phyloP scores from a whole-genome alignment of 306 rosid species.

The Medicago lupulina region DNA sequence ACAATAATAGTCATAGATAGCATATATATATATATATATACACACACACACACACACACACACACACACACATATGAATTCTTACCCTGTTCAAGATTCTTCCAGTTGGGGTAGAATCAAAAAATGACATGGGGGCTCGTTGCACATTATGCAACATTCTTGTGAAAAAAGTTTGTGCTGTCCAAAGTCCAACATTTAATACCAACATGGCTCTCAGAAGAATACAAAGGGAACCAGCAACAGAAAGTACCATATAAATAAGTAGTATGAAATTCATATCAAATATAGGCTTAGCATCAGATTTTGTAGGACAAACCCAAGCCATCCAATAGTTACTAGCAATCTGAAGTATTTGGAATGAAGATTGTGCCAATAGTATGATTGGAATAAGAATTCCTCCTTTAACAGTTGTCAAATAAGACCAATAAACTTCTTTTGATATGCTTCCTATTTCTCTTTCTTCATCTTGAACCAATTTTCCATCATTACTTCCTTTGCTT shows the following conservation, averaged over 20 bases:
- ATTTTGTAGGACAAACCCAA: slow-evolving; percentile 86
- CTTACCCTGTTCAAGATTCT: slow-evolving; percentile 93
- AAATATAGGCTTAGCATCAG: slow-evolving; percentile 56
- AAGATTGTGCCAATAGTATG: slow-evolving; percentile 82
- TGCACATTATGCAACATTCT: slow-evolving; percentile 73
- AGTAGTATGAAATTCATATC: slow-evolving; percentile 63
- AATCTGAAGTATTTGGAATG: slow-evolving; percentile 85
- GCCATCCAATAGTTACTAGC: slow-evolving; percentile 98
- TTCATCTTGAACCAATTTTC: slow-evolving; percentile 88
- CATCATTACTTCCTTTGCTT: slow-evolving; percentile 63
- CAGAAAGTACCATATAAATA: slow-evolving; percentile 70
- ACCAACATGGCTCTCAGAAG: slow-evolving; percentile 66
- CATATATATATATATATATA: too few relatives aligned
- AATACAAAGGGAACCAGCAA: slow-evolving; percentile 75
- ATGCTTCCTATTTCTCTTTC: slow-evolving; percentile 98
- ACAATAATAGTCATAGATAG: neutral
- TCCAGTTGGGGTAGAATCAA: slow-evolving; percentile 98
- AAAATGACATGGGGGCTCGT: slow-evolving; percentile 94
- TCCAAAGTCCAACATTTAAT: slow-evolving; percentile 71
- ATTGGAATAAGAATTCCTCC: slow-evolving; percentile 77
- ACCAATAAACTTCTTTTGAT: slow-evolving; percentile 77
- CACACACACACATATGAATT: too few relatives aligned
- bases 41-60: too few relatives aligned
- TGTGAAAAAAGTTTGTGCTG: slow-evolving; percentile 77
- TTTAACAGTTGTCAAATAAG: slow-evolving; percentile 78